Evolutionary conservation across 768 basidiomycete species (phyloP).

Genomic region (Russula abietina): DNA sequence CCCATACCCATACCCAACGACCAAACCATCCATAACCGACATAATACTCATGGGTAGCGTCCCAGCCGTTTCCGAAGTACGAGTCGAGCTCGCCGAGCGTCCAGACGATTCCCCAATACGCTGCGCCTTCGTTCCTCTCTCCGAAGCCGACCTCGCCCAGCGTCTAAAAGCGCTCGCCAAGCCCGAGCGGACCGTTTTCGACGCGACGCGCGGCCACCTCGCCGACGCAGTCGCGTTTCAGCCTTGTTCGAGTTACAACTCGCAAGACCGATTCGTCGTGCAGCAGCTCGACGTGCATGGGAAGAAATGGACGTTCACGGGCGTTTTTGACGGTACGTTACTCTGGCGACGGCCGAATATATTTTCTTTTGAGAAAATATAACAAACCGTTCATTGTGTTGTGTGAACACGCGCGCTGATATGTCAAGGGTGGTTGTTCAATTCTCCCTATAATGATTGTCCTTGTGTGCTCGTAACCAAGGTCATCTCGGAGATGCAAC

Average conservation of each 20-base stretch:
- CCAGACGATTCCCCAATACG: conserved; percentile 19
- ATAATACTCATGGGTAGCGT: conserved; percentile 2
- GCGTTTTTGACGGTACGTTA: conserved; percentile 41
- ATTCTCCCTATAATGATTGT: not conserved
- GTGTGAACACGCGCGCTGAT: not conserved
- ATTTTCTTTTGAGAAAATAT: not conserved
- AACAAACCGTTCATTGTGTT: not conserved
- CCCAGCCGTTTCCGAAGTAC: conserved; percentile 13
- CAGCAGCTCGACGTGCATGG: conserved; percentile 39
- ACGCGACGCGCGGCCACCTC: conserved; percentile 21
- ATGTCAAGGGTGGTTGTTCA: not conserved
- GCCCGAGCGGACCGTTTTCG: conserved; percentile 21
- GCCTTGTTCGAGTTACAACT: conserved; percentile 35
- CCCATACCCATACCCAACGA: not conserved
- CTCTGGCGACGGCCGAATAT: not conserved
- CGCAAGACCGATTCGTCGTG: conserved; percentile 39
- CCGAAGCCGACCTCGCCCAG: conserved; percentile 14
- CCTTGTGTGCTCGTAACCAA: conserved; percentile 23
- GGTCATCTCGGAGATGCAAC: conserved; percentile 47
- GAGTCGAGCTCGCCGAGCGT: conserved; percentile 20
- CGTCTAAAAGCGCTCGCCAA: conserved; percentile 18
- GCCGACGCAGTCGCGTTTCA: conserved; percentile 43
- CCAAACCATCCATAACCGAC: not conserved
- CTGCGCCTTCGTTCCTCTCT: conserved; percentile 22
- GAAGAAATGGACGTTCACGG: conserved; percentile 40